These are phyloP conservation scores for Geoglossum glabrum DNA, from an alignment of 495 filamentous ascomycete genomes.

Conservation along the genomic window DNA sequence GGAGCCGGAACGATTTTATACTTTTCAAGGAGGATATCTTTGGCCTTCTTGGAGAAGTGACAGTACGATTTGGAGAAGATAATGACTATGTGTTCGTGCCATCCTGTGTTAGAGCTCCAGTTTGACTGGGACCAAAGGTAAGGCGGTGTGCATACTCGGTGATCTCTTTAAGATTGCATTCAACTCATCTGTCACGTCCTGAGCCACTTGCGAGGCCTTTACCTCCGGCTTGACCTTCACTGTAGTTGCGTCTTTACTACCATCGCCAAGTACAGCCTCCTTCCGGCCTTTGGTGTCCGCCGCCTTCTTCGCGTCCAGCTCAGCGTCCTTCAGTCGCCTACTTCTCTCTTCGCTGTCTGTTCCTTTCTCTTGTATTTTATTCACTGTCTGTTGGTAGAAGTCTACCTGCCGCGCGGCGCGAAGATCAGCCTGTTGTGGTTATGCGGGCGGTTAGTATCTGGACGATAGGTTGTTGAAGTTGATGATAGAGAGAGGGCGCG, in stretches of 20 bases:
- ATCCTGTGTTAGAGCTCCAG: neutral
- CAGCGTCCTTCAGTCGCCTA: slow-evolving; percentile 23
- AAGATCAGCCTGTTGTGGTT: slow-evolving; percentile 1
- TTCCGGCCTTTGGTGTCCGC: slow-evolving; percentile 10
- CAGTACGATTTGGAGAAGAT: slow-evolving; percentile 94
- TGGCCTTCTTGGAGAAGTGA: slow-evolving; percentile 63
- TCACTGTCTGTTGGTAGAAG: slow-evolving; percentile 25
- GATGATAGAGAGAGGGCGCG: slow-evolving; percentile 21
- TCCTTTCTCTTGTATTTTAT: slow-evolving; percentile 33
- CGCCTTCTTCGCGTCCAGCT: slow-evolving; percentile 16
- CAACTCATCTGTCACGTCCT: slow-evolving; percentile 39
- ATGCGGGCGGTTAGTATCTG: neutral
- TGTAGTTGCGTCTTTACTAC: too few species aligned
- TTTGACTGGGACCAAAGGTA: neutral
- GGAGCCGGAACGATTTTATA: slow-evolving; percentile 70
- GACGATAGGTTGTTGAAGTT: slow-evolving; percentile 7
- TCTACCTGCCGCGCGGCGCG: slow-evolving; percentile 23
- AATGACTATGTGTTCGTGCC: slow-evolving; percentile 36
- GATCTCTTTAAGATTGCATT: slow-evolving; percentile 60
- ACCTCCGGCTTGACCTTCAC: too few species aligned
- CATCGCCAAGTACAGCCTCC: slow-evolving; percentile 6
- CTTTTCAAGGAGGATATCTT: slow-evolving; percentile 56
- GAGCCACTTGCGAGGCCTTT: slow-evolving; percentile 23
- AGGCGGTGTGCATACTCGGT: slow-evolving; percentile 52
- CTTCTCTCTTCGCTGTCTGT: slow-evolving; percentile 26